Base-by-base conservation (phyloP, 805 yeast genomes). In the Henningerozyma blattae region DNA sequence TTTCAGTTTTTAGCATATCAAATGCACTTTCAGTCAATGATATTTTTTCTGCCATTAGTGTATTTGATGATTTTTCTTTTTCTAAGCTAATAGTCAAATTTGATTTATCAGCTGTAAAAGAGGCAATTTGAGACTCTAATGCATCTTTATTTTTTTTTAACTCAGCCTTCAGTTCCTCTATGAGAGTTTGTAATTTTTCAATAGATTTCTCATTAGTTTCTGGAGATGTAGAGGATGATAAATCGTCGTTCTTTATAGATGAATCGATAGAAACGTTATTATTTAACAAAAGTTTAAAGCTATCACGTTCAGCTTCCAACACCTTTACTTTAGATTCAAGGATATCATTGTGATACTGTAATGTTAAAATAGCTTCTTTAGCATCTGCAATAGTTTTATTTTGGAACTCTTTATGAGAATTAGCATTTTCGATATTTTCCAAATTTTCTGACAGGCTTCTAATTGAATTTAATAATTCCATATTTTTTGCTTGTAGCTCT, bases 401-500 rank as follows among this genome's bases (percentile, higher is more conserved):
- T 38, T 43, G 5, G 6, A 28, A 18, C 12, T 37, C 34, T n/a
- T 22, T 27, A 14, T 35, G 31, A 10, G 32, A 20, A 22, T 38
- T 38, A n/a, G 22, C 24, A 18, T 54, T 43, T 45, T 81, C 91
- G 31, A 70, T 70, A 4, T 52, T 55, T 49, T 86, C 95, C 34
- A 86, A 60, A 45, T 73, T 72, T 26, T 67, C 63, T 7, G 87
- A 87, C 18, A 85, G 59, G 38, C 71, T 70, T 41, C 29, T 47
- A 1, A 81, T 72, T 3, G 79, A 70, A 20, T 64, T 61, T 24
- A 86, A 58, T 20, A 89, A 63, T 31, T 83, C 79, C 43, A 75
- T 72, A 49, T 89, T 89, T 55, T 76, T 79, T 32, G 67, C 58
- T 46, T 83, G 82, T 33, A 89, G 60, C 34, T 82, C 91, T 7